phyloP scores from a whole-genome alignment of 116 monocot genomes.

The Iris pallida region DNA sequence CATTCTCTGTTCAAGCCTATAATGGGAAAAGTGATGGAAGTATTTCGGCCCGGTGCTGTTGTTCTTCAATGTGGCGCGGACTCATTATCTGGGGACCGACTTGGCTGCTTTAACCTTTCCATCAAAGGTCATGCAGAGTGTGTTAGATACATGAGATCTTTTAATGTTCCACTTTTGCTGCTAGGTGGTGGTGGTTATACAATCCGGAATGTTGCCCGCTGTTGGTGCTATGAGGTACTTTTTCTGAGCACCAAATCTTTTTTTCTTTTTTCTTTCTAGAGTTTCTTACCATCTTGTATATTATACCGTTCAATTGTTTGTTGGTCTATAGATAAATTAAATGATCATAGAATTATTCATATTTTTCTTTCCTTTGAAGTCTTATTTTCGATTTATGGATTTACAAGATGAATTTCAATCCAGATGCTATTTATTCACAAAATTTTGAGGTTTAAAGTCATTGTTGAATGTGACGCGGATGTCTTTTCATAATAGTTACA shows the following conservation, averaged over 20 bases:
- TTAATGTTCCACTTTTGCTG: conserved; percentile 61
- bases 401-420: neutral
- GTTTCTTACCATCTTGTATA: neutral
- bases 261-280: neutral
- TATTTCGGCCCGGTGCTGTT: conserved; percentile 61
- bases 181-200: conserved; percentile 76
- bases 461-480: neutral
- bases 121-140: conserved; percentile 64
- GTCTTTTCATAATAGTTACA: neutral
- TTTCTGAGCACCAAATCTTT: neutral
- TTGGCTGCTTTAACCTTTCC: conserved; percentile 69
- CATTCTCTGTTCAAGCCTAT: conserved; percentile 63
- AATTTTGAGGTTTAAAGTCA: neutral
- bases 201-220: conserved; percentile 69
- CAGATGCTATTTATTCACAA: neutral
- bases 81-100: conserved; percentile 59
- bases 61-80: conserved; percentile 80
- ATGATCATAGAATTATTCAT: neutral
- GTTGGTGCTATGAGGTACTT: conserved; percentile 81
- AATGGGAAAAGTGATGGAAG: conserved; percentile 66
- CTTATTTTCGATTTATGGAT: neutral
- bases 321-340: neutral
- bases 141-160: conserved; percentile 55
- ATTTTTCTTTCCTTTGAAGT: neutral
- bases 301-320: neutral